phyloP scores from a whole-genome alignment of 1,284 basidiomycete species.

The Trametes sp. region DNA sequence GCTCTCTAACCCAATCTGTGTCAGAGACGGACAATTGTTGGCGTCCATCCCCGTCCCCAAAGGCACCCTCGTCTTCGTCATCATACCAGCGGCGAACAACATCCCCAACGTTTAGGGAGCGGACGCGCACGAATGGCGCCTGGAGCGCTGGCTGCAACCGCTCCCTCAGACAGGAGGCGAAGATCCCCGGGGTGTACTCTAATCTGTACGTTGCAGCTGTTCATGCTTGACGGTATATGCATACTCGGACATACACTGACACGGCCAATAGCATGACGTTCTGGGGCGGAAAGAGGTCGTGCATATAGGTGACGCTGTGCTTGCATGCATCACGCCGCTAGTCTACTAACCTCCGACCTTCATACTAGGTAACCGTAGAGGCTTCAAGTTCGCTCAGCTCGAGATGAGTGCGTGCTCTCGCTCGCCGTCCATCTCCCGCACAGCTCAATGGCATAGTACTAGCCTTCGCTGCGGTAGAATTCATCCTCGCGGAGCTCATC shows the following conservation, averaged over 20 bases:
- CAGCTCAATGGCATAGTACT: not conserved
- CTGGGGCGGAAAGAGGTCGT: slow-evolving; percentile 41
- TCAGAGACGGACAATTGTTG: slow-evolving; percentile 41
- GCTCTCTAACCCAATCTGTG: slow-evolving; percentile 33
- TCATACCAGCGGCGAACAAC: slow-evolving; percentile 55
- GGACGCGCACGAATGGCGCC: slow-evolving; percentile 58
- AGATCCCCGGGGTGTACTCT: slow-evolving; percentile 33
- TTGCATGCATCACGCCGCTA: not conserved
- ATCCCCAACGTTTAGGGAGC: slow-evolving; percentile 59
- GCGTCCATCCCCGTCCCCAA: slow-evolving; percentile 49
- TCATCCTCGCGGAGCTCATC: slow-evolving; percentile 19
- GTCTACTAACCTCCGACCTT: no score
- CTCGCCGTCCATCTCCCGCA: no score
- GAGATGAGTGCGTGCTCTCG: slow-evolving; percentile 42
- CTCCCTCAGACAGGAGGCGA: slow-evolving; percentile 26
- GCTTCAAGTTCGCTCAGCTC: slow-evolving; percentile 43
- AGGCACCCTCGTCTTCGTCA: slow-evolving; percentile 55
- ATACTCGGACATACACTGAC: not conserved
- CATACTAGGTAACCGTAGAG: no score
- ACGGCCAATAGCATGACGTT: slow-evolving; percentile 41
- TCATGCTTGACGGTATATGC: not conserved
- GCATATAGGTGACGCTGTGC: slow-evolving; percentile 39
- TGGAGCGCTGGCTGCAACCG: slow-evolving; percentile 39
- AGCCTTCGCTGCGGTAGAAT: not conserved
- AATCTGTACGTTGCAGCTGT: slow-evolving; percentile 35